phyloP scores from a whole-genome alignment of 1,284 basidiomycete genomes.

The Veloboletus limbatus region DNA sequence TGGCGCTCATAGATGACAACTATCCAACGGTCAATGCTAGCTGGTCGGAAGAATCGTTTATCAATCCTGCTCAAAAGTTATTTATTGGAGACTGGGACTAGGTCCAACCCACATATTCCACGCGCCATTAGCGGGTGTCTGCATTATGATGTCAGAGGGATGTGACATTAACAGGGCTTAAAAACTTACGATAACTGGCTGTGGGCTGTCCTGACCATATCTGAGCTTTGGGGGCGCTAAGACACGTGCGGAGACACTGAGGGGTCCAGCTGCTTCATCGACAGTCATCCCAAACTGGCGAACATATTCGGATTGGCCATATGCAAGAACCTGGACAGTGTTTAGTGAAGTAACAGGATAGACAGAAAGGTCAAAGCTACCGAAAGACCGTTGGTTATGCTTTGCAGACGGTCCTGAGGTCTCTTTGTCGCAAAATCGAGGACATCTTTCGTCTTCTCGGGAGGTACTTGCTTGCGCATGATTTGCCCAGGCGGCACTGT shows the following conservation, averaged over 20 bases:
- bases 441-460: conserved; percentile 62
- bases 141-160: background rate
- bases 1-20: conserved; percentile 63
- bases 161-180: background rate
- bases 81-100: background rate
- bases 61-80: conserved; percentile 47
- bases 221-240: conserved; percentile 58
- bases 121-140: conserved; percentile 60
- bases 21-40: conserved; percentile 52
- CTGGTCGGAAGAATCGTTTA: conserved; percentile 58
- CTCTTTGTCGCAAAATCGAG: conserved; percentile 70
- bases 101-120: conserved; percentile 61
- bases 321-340: conserved; percentile 54
- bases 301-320: conserved; percentile 72
- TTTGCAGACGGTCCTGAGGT: conserved; percentile 57
- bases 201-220: conserved; percentile 53
- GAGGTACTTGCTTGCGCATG: conserved; percentile 69
- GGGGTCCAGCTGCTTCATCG: conserved; percentile 44
- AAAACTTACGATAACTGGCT: conserved; percentile 50
- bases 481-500: conserved; percentile 65
- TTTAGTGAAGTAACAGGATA: background rate
- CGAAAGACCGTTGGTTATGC: conserved; percentile 54
- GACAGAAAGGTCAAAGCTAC: conserved; percentile 33
- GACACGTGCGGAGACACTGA: conserved; percentile 57
- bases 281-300: conserved; percentile 64